Evolutionary conservation across 1,139 yeast species (phyloP).

Genomic region (Nadsonia starkeyi-henricii): DNA sequence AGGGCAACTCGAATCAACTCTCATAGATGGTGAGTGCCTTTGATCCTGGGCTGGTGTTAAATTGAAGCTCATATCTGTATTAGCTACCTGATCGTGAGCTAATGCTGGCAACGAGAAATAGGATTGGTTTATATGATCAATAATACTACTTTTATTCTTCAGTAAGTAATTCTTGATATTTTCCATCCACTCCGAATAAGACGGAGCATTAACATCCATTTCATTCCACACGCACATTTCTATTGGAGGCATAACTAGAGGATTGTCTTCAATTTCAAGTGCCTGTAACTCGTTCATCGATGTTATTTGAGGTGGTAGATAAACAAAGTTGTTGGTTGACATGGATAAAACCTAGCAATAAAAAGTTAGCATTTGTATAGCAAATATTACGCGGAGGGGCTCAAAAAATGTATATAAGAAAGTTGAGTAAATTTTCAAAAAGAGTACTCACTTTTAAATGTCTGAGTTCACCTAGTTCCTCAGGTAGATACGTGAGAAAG

Average conservation of each 20-base stretch:
- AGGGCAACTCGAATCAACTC: background rate
- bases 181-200: constrained; percentile 41
- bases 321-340: constrained; percentile 45
- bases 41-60: too few species aligned
- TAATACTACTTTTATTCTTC: constrained; percentile 12
- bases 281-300: constrained; percentile 41
- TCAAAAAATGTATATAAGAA: too few species aligned
- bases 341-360: constrained; percentile 41
- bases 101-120: constrained; percentile 2
- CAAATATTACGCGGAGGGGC: too few species aligned
- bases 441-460: constrained; percentile 10
- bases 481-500: constrained; percentile 31
- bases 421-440: too few species aligned
- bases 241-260: constrained; percentile 40
- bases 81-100: background rate
- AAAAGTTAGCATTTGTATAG: constrained; percentile 23
- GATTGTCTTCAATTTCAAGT: constrained; percentile 57
- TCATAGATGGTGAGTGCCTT: too few species aligned
- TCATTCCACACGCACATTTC: constrained; percentile 19
- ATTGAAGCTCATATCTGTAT: background rate
- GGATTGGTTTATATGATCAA: constrained; percentile 2
- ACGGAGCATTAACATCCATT: constrained; percentile 23
- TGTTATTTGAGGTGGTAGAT: constrained; percentile 44
- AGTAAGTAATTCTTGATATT: constrained; percentile 34
- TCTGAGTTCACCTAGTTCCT: constrained; percentile 28